Evolutionary conservation across 306 rosid species (phyloP).

Genomic region (Cucurbita moschata): DNA sequence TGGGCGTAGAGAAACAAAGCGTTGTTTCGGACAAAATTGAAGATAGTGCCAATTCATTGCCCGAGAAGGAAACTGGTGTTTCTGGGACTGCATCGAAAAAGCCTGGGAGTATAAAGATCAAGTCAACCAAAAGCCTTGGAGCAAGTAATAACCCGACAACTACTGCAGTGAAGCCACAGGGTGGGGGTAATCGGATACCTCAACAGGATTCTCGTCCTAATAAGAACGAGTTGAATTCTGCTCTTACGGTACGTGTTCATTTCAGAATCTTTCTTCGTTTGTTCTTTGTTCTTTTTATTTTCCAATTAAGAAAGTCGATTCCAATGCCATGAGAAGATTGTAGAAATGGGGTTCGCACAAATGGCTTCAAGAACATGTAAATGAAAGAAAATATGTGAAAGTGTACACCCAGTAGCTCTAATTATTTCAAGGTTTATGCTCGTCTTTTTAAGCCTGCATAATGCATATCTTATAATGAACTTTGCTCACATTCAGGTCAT

Average conservation of each 20-base stretch:
- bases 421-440: background rate
- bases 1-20: slow-evolving; percentile 43
- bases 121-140: slow-evolving; percentile 56
- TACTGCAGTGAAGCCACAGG: slow-evolving; percentile 13
- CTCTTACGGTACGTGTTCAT: slow-evolving; percentile 39
- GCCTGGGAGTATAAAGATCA: slow-evolving; percentile 61
- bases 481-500: slow-evolving; percentile 35
- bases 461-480: background rate
- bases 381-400: background rate
- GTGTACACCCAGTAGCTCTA: no score
- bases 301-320: background rate
- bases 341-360: background rate
- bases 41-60: slow-evolving; percentile 72
- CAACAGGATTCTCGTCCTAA: slow-evolving; percentile 27
- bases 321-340: background rate
- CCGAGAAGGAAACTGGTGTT: slow-evolving; percentile 13
- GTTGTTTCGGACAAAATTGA: slow-evolving; percentile 37
- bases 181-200: slow-evolving; percentile 18
- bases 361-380: background rate
- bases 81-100: slow-evolving; percentile 27
- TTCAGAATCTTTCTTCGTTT: slow-evolving; percentile 4
- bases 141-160: slow-evolving; percentile 25
- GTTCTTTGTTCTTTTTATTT: background rate
- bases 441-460: background rate
- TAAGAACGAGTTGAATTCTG: slow-evolving; percentile 61